Conservation (phyloP, 2,329 filamentous ascomycete species). For the Xylaria sp. region DNA sequence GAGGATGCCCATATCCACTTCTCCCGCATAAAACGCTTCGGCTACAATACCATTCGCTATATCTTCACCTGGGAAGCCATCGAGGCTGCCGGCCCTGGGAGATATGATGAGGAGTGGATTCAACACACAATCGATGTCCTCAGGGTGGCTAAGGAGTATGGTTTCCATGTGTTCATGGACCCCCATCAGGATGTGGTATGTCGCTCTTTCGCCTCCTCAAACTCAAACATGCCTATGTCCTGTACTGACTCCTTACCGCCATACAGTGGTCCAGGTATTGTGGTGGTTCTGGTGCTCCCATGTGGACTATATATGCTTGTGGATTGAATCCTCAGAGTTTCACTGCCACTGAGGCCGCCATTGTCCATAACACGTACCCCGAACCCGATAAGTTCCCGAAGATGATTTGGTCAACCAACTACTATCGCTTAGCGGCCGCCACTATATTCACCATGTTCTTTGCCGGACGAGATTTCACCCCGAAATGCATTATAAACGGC, state of each 20-base stretch:
- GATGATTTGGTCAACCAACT: constrained; percentile 99
- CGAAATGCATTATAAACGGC: constrained; percentile 93
- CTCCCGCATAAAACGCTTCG: constrained; percentile 83
- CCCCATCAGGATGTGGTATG: constrained; percentile 95
- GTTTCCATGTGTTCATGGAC: constrained; percentile 98
- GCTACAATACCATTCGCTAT: constrained; percentile 96
- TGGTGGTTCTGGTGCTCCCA: constrained; percentile 92
- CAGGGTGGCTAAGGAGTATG: constrained; percentile 85
- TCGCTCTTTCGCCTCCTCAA: constrained; percentile 38
- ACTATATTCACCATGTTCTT: constrained; percentile 97
- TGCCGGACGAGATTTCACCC: constrained; percentile 88
- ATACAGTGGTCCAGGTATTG: constrained; percentile 89
- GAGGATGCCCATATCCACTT: constrained; percentile 90
- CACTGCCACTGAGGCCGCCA: constrained; percentile 84
- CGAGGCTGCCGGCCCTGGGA: constrained; percentile 88
- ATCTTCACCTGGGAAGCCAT: constrained; percentile 99
- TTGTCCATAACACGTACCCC: constrained; percentile 94
- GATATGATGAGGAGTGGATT: constrained; percentile 94
- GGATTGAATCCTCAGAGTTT: constrained; percentile 90
- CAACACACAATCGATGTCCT: constrained; percentile 88
- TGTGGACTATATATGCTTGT: constrained; percentile 97
- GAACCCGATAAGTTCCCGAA: constrained; percentile 89
- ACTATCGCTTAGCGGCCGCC: constrained; percentile 84
- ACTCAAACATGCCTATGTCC: neutral
- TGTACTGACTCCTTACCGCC: constrained; percentile 42